Base-by-base conservation (phyloP, 306 rosid genomes). In the Vicia villosa region DNA sequence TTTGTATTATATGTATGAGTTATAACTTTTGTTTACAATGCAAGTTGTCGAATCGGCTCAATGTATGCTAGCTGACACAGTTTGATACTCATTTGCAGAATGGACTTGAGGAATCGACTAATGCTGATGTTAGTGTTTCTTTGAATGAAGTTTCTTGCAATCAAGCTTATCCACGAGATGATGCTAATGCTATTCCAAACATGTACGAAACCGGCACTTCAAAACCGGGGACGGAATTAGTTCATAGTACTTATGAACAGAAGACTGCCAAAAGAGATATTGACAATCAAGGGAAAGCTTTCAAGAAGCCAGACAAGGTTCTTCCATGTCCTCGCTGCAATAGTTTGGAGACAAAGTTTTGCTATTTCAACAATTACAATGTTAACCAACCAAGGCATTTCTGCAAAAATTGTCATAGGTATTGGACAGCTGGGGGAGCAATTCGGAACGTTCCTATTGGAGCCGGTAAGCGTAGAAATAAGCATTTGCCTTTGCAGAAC, bases 381-480 rank as follows among this genome's bases (percentile, higher is more conserved):
- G 92, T 84, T 19, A 84, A 82, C 54, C 92, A 87, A 75, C 92
- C 92, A 3, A 77, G 92, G 50, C 82, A 87, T 75, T 87, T 84
- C 70, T 87, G 91, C 79, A 83, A 79, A 74, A 86, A 79, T 9
- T 86, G 91, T 79, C 91, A 86, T 21, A 76, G 91, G 78, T 84
- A 87, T 80, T 87, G 92, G 92, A 84, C 92, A 60, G 92, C 87
- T 2, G 92, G 89, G n/a, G 92, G 89, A 15, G 77, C 81, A 28
- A 80, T 87, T 59, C 76, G 92, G 81, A 87, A 80, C 32, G 78
- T 87, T 70, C 92, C 89, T 24, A 79, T 87, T 3, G 89, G 92
- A 20, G 85, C 92, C 5, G 87, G 87, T 63, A 86, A 83, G 81
- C 89, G 87, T 41, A 82, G 74, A 73, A 84, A 80, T 46, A 87